Base-by-base conservation (phyloP, 495 filamentous ascomycete genomes). In the Penicillium malachiteum region DNA sequence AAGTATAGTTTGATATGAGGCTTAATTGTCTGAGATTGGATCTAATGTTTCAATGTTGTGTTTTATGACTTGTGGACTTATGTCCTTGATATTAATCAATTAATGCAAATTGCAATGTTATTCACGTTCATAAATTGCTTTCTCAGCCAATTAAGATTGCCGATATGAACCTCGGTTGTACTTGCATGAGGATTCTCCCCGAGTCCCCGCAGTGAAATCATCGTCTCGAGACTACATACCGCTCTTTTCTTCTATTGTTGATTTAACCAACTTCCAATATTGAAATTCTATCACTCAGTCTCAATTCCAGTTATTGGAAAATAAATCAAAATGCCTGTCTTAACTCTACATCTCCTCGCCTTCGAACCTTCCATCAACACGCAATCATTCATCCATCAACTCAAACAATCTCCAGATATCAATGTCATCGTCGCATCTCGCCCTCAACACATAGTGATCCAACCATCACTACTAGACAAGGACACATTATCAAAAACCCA, bases 381-480 rank as follows among this genome's bases (percentile, higher is more conserved):
- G 12, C 47, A 60, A 38, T 48, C 53, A 62, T 71, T 72, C 65
- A 18, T 69, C 59, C 40, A 52, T 33, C 46, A 56, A 16, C 64
- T 65, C 48, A 57, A 63, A 16, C 55, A 61, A 18, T 52, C 56
- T 17, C 48, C 58, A 16, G 21, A 26, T 26, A 55, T 71, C 12
- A 66, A 78, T 32, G 66, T 87, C 47, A 69, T 80, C 32, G 70
- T 81, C 48, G 73, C 79, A 32, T 73, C 71, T 1, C 64, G 66
- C 7, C 69, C 69, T 13, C 59, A 62, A 34, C 68, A 74, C 13
- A 69, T 77, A 26, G 60, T 87, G 55, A 79, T 87, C 59, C 73
- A 76, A 21, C 84, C 84, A 16, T 75, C 73, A 0, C 46, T 58
- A 5, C 67, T 83, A 11, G 84, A 83, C 45, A 66, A 59, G 9